A percentile compares a stretch with the other conserved stretches of the same genome.
phyloP scores from a whole-genome alignment of 2,329 filamentous ascomycete species.

The Ceratocystis papillata region DNA sequence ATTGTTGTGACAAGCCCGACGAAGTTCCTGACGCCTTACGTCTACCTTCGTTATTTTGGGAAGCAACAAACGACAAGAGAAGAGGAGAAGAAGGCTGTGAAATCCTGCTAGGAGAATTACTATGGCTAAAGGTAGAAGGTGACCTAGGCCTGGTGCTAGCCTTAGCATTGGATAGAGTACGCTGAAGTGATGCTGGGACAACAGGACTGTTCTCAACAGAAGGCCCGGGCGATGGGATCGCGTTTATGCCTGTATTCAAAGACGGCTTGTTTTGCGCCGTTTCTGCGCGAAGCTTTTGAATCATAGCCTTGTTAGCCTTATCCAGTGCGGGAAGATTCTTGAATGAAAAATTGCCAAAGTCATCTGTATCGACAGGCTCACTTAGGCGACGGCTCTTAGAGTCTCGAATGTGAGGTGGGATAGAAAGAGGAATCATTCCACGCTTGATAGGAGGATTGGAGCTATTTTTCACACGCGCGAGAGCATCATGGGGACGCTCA shows the following conservation, averaged over 20 bases:
- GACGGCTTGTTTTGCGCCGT: slow-evolving; percentile 59
- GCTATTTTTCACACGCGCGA: slow-evolving; percentile 70
- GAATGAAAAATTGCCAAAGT: slow-evolving; percentile 93
- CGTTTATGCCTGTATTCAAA: slow-evolving; percentile 35
- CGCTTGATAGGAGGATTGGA: slow-evolving; percentile 57
- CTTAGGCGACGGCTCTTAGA: slow-evolving; percentile 77
- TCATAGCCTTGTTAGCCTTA: slow-evolving; percentile 97
- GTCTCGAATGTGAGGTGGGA: slow-evolving; percentile 91
- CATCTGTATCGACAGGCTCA: slow-evolving; percentile 77
- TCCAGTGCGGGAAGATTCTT: slow-evolving; percentile 95
- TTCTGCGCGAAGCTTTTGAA: slow-evolving; percentile 88
- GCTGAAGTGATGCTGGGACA: slow-evolving; percentile 66
- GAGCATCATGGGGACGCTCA: slow-evolving; percentile 85
- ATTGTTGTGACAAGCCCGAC: slow-evolving; percentile 71
- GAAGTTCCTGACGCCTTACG: slow-evolving; percentile 88
- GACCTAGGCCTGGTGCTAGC: slow-evolving; percentile 69
- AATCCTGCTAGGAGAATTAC: slow-evolving; percentile 45
- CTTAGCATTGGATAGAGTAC: slow-evolving; percentile 74
- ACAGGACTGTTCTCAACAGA: slow-evolving; percentile 77
- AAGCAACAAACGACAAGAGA: slow-evolving; percentile 91
- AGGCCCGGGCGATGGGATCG: slow-evolving; percentile 46
- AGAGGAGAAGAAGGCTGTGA: slow-evolving; percentile 70
- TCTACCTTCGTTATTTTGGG: slow-evolving; percentile 63
- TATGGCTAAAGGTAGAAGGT: slow-evolving; percentile 66
- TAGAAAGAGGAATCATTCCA: slow-evolving; percentile 87